Evolutionary conservation across 495 filamentous ascomycete species (phyloP).

Genomic region (Hypoxylon fuscum): DNA sequence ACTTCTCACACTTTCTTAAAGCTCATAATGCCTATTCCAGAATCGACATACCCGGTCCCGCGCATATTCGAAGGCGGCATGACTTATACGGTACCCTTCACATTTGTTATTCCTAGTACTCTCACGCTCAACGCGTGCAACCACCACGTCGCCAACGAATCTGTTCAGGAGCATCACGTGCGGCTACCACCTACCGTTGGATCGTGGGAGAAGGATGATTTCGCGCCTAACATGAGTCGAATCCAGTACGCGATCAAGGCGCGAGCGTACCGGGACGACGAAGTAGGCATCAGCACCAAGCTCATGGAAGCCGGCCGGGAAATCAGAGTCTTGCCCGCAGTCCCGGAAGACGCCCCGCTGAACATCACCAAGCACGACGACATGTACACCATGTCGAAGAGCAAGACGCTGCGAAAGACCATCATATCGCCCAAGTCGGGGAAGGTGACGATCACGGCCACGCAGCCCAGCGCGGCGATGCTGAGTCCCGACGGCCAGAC

Average conservation of each 20-base stretch:
- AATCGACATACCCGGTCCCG: conserved; percentile 72
- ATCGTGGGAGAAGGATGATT: conserved; percentile 77
- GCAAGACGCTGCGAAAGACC: conserved; percentile 81
- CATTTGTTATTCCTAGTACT: conserved; percentile 82
- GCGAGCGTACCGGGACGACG: conserved; percentile 55
- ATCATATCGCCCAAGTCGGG: conserved; percentile 82
- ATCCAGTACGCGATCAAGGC: conserved; percentile 79
- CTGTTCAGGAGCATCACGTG: conserved; percentile 76
- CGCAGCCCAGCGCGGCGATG: conserved; percentile 75
- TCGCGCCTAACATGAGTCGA: conserved; percentile 81
- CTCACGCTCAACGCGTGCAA: conserved; percentile 67
- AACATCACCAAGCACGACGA: conserved; percentile 64
- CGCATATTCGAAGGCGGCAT: conserved; percentile 71
- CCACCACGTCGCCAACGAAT: conserved; percentile 56
- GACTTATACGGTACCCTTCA: conserved; percentile 81
- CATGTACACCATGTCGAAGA: conserved; percentile 74
- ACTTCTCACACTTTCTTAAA: conserved; percentile 75
- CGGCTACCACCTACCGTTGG: conserved; percentile 84
- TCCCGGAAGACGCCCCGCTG: conserved; percentile 80
- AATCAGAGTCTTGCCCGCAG: conserved; percentile 79
- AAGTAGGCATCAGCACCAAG: conserved; percentile 38
- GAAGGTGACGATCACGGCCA: conserved; percentile 72
- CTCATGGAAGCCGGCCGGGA: conserved; percentile 62
- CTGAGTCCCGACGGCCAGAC: conserved; percentile 59
- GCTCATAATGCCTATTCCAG: conserved; percentile 79